Conservation (phyloP, 352 stramenopile genomes). For the Pythium brachiatum region DNA sequence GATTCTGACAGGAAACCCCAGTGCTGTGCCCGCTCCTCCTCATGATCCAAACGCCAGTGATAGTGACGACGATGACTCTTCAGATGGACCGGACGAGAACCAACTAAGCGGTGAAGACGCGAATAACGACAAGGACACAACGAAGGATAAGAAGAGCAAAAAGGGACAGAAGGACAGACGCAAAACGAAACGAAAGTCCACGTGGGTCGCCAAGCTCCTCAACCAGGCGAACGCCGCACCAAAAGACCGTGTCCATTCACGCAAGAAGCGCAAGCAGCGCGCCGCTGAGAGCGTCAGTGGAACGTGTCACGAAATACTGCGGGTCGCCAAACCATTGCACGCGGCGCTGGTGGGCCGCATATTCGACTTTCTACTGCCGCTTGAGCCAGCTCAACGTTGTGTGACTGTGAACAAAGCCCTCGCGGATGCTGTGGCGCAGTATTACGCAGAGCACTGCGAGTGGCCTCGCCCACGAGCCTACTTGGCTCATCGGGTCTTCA, state of each 20-base stretch:
- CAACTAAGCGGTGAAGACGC: background rate
- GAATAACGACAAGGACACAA: background rate
- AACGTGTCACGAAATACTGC: conserved; percentile 15
- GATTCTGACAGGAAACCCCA: too few species aligned
- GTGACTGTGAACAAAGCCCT: conserved; percentile 38
- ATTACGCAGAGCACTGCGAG: conserved; percentile 39
- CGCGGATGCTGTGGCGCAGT: conserved; percentile 27
- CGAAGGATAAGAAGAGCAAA: background rate
- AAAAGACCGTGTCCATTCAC: conserved; percentile 31
- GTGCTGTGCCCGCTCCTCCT: background rate
- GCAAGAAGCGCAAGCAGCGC: conserved; percentile 30
- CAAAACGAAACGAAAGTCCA: conserved; percentile 3
- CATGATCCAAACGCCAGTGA: conserved; percentile 5
- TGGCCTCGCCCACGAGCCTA: conserved; percentile 38
- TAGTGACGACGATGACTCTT: conserved; percentile 4
- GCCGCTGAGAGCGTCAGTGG: background rate
- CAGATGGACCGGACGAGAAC: background rate
- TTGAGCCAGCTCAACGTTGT: conserved; percentile 29
- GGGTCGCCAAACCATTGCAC: conserved; percentile 10
- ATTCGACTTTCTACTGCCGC: conserved; percentile 37
- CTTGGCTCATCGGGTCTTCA: conserved; percentile 29
- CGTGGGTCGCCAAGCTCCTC: conserved; percentile 47
- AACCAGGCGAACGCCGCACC: conserved; percentile 32
- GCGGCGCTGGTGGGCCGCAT: conserved; percentile 30
- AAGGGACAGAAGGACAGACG: conserved; percentile 14